Base-by-base conservation (phyloP, 768 basidiomycete genomes). In the Calocera cornea region DNA sequence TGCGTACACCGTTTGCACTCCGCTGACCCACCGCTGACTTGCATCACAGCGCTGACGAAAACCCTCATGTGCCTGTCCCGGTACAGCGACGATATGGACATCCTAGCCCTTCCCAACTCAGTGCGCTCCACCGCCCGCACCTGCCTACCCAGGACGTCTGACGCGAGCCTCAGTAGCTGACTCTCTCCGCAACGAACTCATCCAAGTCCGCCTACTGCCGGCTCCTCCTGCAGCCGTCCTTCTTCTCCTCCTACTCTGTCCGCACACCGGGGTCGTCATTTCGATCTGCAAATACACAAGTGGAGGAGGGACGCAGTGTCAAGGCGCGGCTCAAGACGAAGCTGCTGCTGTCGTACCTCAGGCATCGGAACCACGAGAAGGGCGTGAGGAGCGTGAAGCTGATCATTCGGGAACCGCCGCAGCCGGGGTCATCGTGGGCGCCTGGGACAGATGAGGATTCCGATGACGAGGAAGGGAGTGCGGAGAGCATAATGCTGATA, bases 191-290 rank as follows among this genome's bases (percentile, higher is more conserved):
- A 1, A 90, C 88, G 27, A 93, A 92, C 76, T 85, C 87, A 1
- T 86, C 90, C 2, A 83, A 87, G 73, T 88, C 91, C 41, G 90
- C 91, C 12, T 92, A 89, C 72, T 88, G 86, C 75, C 83, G 88
- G 16, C 87, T 92, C 78, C 86, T 83, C 74, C 90, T 87, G 70
- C 79, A 80, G 10, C 82, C 79, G 41, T 77, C 80, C 40, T 91
- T 89, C 77, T 93, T 93, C 74, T 60, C 54, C 14, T 60, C 54
- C 54, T 60, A 60, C 31, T 60, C 54, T 27, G 24, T 60, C 10
- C 54, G 54, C 54, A 60, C 11, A 33, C 54, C 54, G 11, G 54
- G 54, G 31, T 60, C 54, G 3, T 60, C 54, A 11, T 33, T 60
- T 22, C 54, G 54, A 2, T 60, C 54, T 60, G 24, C 54, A 22